These are phyloP conservation scores for Trichoderma endophyticum DNA, from an alignment of 2,329 filamentous ascomycete genomes.

Conservation along the genomic window DNA sequence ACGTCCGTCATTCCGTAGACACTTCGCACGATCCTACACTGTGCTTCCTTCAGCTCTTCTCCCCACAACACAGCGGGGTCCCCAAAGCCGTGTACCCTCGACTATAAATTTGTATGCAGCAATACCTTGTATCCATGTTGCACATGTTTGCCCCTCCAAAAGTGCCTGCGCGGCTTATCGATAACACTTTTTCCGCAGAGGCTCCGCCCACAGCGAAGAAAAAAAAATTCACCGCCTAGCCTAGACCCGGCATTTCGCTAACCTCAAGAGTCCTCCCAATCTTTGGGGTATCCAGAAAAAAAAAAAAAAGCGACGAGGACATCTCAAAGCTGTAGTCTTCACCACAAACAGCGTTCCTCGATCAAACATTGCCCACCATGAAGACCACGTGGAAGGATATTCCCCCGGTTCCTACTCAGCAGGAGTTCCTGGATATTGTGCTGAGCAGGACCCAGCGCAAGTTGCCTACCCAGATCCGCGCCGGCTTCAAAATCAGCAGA, in stretches of 20 bases:
- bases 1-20: background rate
- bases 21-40: background rate
- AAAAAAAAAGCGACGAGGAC: background rate
- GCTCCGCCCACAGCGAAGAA: conserved; percentile 25
- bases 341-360: conserved; percentile 9
- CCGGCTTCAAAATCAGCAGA: conserved; percentile 90
- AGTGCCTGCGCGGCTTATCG: conserved; percentile 24
- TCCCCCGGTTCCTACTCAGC: conserved; percentile 81
- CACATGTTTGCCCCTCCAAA: background rate
- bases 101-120: conserved; percentile 20
- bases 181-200: conserved; percentile 24
- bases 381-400: conserved; percentile 73
- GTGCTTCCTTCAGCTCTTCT: background rate
- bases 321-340: conserved; percentile 10
- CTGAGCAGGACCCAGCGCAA: conserved; percentile 89
- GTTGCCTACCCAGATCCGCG: conserved; percentile 90
- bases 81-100: background rate
- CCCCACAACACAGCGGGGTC: background rate
- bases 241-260: conserved; percentile 26
- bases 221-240: conserved; percentile 36
- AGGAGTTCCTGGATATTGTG: conserved; percentile 98
- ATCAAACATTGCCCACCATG: conserved; percentile 43
- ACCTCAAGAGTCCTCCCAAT: conserved; percentile 23
- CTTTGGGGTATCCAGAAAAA: conserved; percentile 19
- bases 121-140: conserved; percentile 14